These are phyloP conservation scores for Pseudogymnoascus sp. DNA, from an alignment of 2,329 filamentous ascomycete genomes.

Conservation along the genomic window DNA sequence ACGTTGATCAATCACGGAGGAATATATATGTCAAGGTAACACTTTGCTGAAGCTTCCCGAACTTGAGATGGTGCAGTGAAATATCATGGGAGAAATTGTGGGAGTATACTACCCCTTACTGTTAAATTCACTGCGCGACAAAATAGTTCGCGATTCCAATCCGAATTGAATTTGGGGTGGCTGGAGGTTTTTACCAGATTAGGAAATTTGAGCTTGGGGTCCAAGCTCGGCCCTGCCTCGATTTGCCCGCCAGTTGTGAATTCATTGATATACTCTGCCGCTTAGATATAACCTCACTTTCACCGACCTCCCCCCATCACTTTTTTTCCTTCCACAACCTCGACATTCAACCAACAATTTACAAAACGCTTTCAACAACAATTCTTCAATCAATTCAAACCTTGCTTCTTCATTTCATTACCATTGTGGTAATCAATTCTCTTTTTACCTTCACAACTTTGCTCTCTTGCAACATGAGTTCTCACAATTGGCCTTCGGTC, in stretches of 20 bases:
- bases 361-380: neutral
- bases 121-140: neutral
- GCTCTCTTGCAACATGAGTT: slow-evolving; percentile 6
- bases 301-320: neutral
- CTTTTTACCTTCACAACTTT: neutral
- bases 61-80: neutral
- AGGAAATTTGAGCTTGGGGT: slow-evolving; percentile 6
- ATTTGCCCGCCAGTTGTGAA: slow-evolving; percentile 4
- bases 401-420: neutral
- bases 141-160: neutral
- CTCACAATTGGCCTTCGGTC: slow-evolving; percentile 1
- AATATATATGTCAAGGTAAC: neutral
- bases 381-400: slow-evolving; percentile 1
- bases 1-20: neutral
- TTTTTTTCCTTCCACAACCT: neutral
- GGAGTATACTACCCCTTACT: neutral
- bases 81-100: neutral
- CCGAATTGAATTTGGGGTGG: neutral
- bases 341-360: neutral
- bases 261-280: neutral
- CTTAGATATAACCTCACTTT: slow-evolving; percentile 9
- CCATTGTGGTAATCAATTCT: neutral
- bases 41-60: neutral
- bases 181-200: neutral
- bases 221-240: neutral